These are phyloP conservation scores for Graphilbum fragrans DNA, from an alignment of 2,329 filamentous ascomycete genomes.

Conservation along the genomic window DNA sequence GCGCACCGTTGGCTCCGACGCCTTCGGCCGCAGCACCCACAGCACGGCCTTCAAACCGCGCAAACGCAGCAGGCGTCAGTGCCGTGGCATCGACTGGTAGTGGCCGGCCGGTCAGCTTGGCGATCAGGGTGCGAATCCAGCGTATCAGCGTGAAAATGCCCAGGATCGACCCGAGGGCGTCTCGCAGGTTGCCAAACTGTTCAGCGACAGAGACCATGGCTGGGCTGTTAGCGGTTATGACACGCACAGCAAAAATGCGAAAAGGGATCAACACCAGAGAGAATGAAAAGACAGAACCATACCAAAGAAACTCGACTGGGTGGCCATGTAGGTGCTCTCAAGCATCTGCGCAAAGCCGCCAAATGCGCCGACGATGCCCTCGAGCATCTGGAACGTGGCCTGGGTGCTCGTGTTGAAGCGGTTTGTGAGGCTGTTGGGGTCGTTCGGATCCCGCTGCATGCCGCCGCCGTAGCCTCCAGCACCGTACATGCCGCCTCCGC, in stretches of 20 bases:
- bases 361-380: slow-evolving; percentile 92
- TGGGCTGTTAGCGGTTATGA: slow-evolving; percentile 24
- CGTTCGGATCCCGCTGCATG: slow-evolving; percentile 54
- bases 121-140: slow-evolving; percentile 84
- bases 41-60: slow-evolving; percentile 67
- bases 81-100: slow-evolving; percentile 77
- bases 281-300: slow-evolving; percentile 22
- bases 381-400: slow-evolving; percentile 95
- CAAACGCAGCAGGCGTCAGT: slow-evolving; percentile 84
- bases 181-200: slow-evolving; percentile 86
- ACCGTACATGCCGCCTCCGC: slow-evolving; percentile 37
- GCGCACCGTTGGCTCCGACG: slow-evolving; percentile 39
- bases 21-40: slow-evolving; percentile 41
- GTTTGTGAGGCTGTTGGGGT: slow-evolving; percentile 89
- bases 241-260: background rate
- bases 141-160: slow-evolving; percentile 94
- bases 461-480: slow-evolving; percentile 29
- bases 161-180: slow-evolving; percentile 83
- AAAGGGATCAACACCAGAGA: slow-evolving; percentile 3
- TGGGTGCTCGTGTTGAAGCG: slow-evolving; percentile 91
- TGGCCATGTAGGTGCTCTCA: slow-evolving; percentile 99
- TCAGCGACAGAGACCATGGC: slow-evolving; percentile 98
- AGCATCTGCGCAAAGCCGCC: slow-evolving; percentile 98
- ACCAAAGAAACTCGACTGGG: slow-evolving; percentile 97
- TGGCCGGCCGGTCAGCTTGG: slow-evolving; percentile 85